Base-by-base conservation (phyloP, 2,329 filamentous ascomycete species). In the Aspergillus melleus region DNA sequence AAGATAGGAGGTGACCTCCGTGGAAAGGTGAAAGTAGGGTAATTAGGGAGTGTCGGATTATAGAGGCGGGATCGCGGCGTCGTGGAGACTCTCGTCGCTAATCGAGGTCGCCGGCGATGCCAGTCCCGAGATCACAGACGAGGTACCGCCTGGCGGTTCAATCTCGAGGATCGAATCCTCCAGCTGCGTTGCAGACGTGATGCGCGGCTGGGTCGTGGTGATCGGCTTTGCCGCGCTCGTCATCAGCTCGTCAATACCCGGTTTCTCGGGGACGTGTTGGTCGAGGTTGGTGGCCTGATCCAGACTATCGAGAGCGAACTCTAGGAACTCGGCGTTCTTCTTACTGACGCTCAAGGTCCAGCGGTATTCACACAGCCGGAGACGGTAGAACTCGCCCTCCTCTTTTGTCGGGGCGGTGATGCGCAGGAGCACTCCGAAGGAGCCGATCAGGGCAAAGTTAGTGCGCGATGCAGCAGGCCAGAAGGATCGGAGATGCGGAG, bases 381-480 rank as follows among this genome's bases (percentile, higher is more conserved):
- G 85, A 42, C 91, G 87, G 77, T 98, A 99, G 83, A 96, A 98
- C 32, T 95, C 91, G 0, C 91, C 91, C 75, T 98, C 94, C 72
- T 97, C 92, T 52, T 87, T 84, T 0, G 90, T 92, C 0, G 92
- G 92, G 0, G 91, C 91, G 0, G 93, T 96, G 10, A 93, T 92
- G 86, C 92, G 94, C 3, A 98, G 84, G 11, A 98, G 81, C 14
- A 90, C 91, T 3, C 93, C 94, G 73, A 98, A 98, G 0, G 93
- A 96, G 57, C 92, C 93, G 69, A 98, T 96, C 11, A 98, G 83
- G 0, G 94, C 93, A 77, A 98, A 97, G 76, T 96, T 96, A 12
- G 78, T 79, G 52, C 78, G 76, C 4, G 79, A 75, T 0, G 77
- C 74, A 5, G 77, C 77, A 26, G 79, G 79, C 94, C 94, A 98